Percentiles rank a stretch among this genome's conserved stretches.
These are phyloP conservation scores for Pichia cephalocereana DNA, from an alignment of 805 yeast genomes.

Conservation along the genomic window DNA sequence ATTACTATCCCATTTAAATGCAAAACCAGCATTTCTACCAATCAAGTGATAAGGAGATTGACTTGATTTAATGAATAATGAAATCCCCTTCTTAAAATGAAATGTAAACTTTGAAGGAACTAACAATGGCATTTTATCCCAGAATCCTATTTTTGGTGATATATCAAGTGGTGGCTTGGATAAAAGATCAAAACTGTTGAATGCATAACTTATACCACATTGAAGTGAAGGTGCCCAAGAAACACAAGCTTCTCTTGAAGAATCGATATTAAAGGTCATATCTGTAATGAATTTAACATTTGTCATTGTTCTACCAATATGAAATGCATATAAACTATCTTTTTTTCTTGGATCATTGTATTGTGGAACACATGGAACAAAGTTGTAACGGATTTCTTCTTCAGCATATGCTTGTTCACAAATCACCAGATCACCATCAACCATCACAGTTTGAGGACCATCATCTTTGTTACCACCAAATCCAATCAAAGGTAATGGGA, in stretches of 20 bases:
- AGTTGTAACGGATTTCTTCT: slow-evolving; percentile 28
- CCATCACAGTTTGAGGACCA: slow-evolving; percentile 22
- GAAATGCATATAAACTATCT: slow-evolving; percentile 49
- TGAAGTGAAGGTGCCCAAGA: slow-evolving; percentile 60
- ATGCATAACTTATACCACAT: slow-evolving; percentile 50
- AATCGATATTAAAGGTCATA: slow-evolving; percentile 34
- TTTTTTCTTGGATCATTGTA: slow-evolving; percentile 17
- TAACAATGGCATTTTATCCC: slow-evolving; percentile 57
- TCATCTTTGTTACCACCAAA: slow-evolving; percentile 40
- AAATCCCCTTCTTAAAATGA: slow-evolving; percentile 40
- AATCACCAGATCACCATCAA: slow-evolving; percentile 43
- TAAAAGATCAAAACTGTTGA: slow-evolving; percentile 56
- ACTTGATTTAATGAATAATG: slow-evolving; percentile 55
- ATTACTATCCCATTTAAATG: slow-evolving; percentile 54
- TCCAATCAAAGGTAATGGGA: slow-evolving; percentile 47
- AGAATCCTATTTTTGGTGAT: slow-evolving; percentile 54
- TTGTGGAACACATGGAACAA: slow-evolving; percentile 42
- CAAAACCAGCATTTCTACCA: slow-evolving; percentile 55
- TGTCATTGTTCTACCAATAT: slow-evolving; percentile 53
- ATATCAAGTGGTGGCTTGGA: slow-evolving; percentile 66
- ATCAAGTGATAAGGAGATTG: slow-evolving; percentile 47
- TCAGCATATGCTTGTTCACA: slow-evolving; percentile 56
- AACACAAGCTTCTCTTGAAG: slow-evolving; percentile 40
- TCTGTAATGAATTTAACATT: slow-evolving; percentile 50
- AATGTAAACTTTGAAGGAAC: slow-evolving; percentile 46